Conservation (phyloP, 306 rosid species). For the Vigna radiata region DNA sequence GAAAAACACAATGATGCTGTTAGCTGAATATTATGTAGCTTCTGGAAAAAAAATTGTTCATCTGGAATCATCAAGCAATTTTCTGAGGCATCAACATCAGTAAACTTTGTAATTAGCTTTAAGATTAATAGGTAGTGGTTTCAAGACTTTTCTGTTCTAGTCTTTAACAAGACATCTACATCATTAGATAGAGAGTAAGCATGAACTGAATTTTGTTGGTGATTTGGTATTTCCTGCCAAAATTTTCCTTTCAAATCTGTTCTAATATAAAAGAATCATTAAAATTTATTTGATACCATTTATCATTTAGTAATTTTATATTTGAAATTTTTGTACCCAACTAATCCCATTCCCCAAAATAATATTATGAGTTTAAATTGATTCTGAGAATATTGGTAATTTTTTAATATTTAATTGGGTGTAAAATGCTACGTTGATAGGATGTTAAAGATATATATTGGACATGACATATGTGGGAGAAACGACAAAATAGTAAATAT, state of each 20-base stretch:
- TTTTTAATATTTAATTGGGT: too few species aligned
- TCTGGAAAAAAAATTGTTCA: too few species aligned
- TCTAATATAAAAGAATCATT: neutral
- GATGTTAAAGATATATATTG: too few species aligned
- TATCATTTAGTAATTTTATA: neutral
- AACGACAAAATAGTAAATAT: too few species aligned
- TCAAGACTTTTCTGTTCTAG: neutral
- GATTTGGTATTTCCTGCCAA: neutral
- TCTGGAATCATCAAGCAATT: neutral
- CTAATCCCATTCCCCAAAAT: too few species aligned
- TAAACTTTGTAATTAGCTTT: neutral
- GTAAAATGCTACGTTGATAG: too few species aligned
- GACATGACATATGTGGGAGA: too few species aligned
- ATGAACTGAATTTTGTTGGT: neutral
- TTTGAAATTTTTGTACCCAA: neutral
- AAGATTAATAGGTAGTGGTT: neutral
- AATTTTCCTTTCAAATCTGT: neutral
- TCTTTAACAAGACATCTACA: neutral
- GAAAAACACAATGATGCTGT: neutral
- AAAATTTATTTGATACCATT: neutral
- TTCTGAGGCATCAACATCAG: neutral
- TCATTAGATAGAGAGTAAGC: neutral
- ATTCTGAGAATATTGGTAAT: too few species aligned
- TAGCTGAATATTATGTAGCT: neutral
- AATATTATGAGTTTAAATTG: too few species aligned